Percentiles rank a stretch among this genome's conserved stretches.
phyloP scores from a whole-genome alignment of 2,329 filamentous ascomycete species.

The Colletotrichum filicis region DNA sequence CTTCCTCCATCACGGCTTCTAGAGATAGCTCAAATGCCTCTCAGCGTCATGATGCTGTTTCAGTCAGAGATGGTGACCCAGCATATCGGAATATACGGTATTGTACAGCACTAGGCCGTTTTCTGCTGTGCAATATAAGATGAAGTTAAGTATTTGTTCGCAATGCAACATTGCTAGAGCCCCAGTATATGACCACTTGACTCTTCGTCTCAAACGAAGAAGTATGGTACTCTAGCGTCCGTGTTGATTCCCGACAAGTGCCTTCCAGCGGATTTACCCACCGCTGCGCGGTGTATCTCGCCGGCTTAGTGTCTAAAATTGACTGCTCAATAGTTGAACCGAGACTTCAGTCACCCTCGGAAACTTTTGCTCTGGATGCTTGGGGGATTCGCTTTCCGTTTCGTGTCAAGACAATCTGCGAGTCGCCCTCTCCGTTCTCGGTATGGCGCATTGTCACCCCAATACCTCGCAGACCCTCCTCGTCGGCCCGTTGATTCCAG shows the following conservation, averaged over 20 bases:
- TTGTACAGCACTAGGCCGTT: background rate
- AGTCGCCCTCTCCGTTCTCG: slow-evolving; percentile 41
- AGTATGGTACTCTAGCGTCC: background rate
- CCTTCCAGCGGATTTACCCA: background rate
- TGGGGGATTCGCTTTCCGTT: slow-evolving; percentile 51
- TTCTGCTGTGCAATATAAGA: background rate
- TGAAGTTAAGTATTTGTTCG: background rate
- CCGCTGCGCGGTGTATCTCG: background rate
- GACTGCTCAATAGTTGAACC: background rate
- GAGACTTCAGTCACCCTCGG: slow-evolving; percentile 39
- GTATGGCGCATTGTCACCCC: slow-evolving; percentile 60
- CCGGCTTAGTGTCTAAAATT: background rate
- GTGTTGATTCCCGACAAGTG: background rate
- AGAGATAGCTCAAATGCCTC: background rate
- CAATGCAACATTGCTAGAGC: background rate
- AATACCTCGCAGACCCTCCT: slow-evolving; percentile 70
- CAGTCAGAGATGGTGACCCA: too few species aligned
- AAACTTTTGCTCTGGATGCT: background rate
- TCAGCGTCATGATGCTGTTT: too few species aligned
- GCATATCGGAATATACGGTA: background rate
- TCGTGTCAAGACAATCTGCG: slow-evolving; percentile 62
- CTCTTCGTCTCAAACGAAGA: background rate
- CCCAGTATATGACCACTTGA: background rate
- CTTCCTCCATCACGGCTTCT: background rate
- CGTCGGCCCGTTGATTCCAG: slow-evolving; percentile 75